These are phyloP conservation scores for Mycosphaerella sp. DNA, from an alignment of 2,329 filamentous ascomycete genomes.

Conservation along the genomic window DNA sequence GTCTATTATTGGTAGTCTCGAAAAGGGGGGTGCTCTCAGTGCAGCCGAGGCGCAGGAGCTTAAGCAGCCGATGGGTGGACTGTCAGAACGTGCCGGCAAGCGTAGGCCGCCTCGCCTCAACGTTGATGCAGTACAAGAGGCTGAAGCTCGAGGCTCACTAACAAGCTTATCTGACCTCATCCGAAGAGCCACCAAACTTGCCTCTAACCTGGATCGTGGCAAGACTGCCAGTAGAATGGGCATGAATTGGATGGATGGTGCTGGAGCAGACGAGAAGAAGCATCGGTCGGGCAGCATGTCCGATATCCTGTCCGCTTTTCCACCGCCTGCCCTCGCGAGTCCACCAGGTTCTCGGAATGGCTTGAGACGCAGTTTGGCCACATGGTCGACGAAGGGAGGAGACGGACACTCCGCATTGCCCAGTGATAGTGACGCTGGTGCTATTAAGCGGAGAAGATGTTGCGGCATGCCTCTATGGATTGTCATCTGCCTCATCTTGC, in stretches of 20 bases:
- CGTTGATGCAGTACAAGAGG: constrained; percentile 72
- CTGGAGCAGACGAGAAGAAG: constrained; percentile 24
- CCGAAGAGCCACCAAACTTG: constrained; percentile 75
- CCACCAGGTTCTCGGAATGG: constrained; percentile 21
- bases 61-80: constrained; percentile 27
- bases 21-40: constrained; percentile 33
- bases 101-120: constrained; percentile 65
- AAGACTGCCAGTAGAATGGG: constrained; percentile 57
- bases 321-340: constrained; percentile 47
- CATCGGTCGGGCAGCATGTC: constrained; percentile 51
- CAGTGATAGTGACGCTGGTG: constrained; percentile 29
- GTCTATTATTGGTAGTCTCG: constrained; percentile 28
- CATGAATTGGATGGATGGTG: constrained; percentile 44
- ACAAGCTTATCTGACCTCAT: constrained; percentile 92
- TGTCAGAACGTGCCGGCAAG: constrained; percentile 40
- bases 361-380: constrained; percentile 3
- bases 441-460: constrained; percentile 52
- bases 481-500: constrained; percentile 60
- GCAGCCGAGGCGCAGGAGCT: constrained; percentile 30
- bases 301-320: constrained; percentile 61
- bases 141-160: constrained; percentile 78
- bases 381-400: constrained; percentile 8
- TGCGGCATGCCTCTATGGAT: constrained; percentile 80
- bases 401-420: constrained; percentile 24
- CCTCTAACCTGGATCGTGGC: constrained; percentile 81